Percentiles rank a stretch among this genome's conserved stretches.
phyloP scores from a whole-genome alignment of 2,329 filamentous ascomycete genomes.

The Torrubiella hemipterigena region DNA sequence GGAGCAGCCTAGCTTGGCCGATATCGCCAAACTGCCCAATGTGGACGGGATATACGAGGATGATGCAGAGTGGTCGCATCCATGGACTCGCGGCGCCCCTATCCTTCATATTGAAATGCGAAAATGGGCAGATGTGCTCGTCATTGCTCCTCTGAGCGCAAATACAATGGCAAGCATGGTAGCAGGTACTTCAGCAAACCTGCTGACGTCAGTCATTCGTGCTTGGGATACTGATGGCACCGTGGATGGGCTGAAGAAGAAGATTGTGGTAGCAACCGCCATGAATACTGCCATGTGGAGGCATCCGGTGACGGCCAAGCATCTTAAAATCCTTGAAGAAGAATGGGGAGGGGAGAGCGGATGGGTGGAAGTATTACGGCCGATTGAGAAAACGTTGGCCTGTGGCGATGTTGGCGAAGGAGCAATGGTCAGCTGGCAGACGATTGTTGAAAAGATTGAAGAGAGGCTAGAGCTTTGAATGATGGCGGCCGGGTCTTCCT shows the following conservation, averaged over 20 bases:
- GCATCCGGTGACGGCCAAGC: conserved; percentile 67
- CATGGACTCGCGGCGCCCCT: conserved; percentile 66
- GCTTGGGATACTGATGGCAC: conserved; percentile 75
- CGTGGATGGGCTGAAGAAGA: conserved; percentile 46
- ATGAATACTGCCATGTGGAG: conserved; percentile 92
- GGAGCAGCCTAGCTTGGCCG: conserved; percentile 61
- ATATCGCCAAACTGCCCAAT: conserved; percentile 48
- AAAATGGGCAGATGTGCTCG: conserved; percentile 63
- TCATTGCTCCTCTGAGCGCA: conserved; percentile 71
- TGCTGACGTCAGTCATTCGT: conserved; percentile 62
- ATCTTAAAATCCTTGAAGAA: conserved; percentile 56
- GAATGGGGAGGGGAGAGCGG: conserved; percentile 53
- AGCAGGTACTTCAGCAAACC: conserved; percentile 63
- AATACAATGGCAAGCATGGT: conserved; percentile 80
- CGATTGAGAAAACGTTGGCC: conserved; percentile 66
- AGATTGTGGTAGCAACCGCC: conserved; percentile 63
- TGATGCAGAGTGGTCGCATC: conserved; percentile 69
- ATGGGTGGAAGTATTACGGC: conserved; percentile 56
- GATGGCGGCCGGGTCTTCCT: too few species aligned
- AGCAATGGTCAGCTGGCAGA: conserved; percentile 71
- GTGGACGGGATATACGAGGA: conserved; percentile 77
- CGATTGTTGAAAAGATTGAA: conserved; percentile 58
- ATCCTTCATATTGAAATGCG: conserved; percentile 89
- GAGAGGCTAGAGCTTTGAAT: conserved; percentile 29
- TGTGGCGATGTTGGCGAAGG: conserved; percentile 77